Evolutionary conservation across 2,329 filamentous ascomycete species (phyloP).

Genomic region (Pseudofabraea citricarpa): DNA sequence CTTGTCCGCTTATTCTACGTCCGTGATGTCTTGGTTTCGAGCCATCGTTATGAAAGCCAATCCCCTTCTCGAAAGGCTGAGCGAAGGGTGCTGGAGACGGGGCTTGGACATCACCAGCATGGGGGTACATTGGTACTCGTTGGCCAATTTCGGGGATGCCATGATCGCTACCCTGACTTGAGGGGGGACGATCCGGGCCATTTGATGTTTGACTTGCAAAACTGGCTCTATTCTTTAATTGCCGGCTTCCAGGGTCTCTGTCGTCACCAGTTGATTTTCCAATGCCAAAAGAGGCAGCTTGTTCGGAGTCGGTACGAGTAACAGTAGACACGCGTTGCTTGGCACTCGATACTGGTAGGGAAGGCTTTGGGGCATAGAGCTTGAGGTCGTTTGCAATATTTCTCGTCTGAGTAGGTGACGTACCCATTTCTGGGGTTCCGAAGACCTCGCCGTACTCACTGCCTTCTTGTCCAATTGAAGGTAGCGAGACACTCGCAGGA

Average conservation of each 20-base stretch:
- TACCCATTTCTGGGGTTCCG: constrained; percentile 38
- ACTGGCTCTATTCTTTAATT: constrained; percentile 59
- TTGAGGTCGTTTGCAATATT: constrained; percentile 77
- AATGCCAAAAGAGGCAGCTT: constrained; percentile 79
- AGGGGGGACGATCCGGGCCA: constrained; percentile 45
- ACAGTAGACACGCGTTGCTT: constrained; percentile 79
- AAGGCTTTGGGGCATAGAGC: constrained; percentile 84
- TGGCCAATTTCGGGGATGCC: constrained; percentile 91
- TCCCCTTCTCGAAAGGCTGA: constrained; percentile 22
- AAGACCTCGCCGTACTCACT: constrained; percentile 72
- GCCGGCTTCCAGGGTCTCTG: constrained; percentile 42
- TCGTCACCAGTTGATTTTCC: constrained; percentile 60
- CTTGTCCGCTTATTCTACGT: constrained; percentile 68
- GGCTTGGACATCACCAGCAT: constrained; percentile 93
- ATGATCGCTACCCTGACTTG: constrained; percentile 65
- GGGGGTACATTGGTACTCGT: constrained; percentile 88
- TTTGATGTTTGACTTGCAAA: constrained; percentile 42
- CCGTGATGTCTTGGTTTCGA: constrained; percentile 52
- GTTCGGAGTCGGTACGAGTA: constrained; percentile 86
- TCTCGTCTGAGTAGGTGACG: constrained; percentile 66
- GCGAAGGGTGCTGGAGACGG: constrained; percentile 67
- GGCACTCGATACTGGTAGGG: constrained; percentile 73
- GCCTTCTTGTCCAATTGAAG: constrained; percentile 84
- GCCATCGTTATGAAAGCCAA: constrained; percentile 50
- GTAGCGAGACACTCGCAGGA: constrained; percentile 72